Evolutionary conservation across 1,139 yeast species (phyloP).

Genomic region (Kodamaea alishanica): DNA sequence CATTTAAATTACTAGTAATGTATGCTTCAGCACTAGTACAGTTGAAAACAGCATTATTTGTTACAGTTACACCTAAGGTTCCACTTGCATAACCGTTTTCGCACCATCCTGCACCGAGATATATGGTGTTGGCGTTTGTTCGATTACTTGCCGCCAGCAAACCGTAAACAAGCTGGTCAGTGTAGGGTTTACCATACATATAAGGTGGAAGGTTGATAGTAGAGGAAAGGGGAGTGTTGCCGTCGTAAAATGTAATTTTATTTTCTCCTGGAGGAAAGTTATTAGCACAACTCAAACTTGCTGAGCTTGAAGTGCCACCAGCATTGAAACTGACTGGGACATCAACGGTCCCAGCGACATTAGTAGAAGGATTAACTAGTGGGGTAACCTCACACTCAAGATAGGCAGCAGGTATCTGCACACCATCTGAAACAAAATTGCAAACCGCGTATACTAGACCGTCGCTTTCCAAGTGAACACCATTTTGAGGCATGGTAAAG

Average conservation of each 20-base stretch:
- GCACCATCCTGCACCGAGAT: conserved; percentile 20
- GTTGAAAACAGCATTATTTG: conserved; percentile 14
- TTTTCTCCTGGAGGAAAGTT: conserved; percentile 21
- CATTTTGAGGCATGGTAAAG: too few relatives aligned
- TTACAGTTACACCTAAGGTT: conserved; percentile 18
- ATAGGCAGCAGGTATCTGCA: too few relatives aligned
- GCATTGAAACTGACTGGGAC: conserved; percentile 26
- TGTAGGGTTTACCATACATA: not conserved
- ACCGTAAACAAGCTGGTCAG: conserved; percentile 2
- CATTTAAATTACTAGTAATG: conserved; percentile 20
- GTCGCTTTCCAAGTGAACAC: too few relatives aligned
- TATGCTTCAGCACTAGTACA: conserved; percentile 20
- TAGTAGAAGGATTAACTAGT: too few relatives aligned
- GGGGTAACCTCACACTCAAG: too few relatives aligned
- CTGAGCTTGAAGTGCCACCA: conserved; percentile 19
- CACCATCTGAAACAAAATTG: too few relatives aligned
- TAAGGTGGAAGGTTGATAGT: conserved; percentile 13
- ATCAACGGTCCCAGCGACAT: conserved; percentile 21
- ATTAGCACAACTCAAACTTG: conserved; percentile 19
- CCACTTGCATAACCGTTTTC: conserved; percentile 22
- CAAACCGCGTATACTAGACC: too few relatives aligned
- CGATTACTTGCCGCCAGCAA: conserved; percentile 14
- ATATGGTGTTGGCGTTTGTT: conserved; percentile 13
- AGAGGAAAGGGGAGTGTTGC: conserved; percentile 16
- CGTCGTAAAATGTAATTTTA: conserved; percentile 24